Conservation (phyloP, 2,329 filamentous ascomycete genomes). For the Hymenoscyphus occultus region DNA sequence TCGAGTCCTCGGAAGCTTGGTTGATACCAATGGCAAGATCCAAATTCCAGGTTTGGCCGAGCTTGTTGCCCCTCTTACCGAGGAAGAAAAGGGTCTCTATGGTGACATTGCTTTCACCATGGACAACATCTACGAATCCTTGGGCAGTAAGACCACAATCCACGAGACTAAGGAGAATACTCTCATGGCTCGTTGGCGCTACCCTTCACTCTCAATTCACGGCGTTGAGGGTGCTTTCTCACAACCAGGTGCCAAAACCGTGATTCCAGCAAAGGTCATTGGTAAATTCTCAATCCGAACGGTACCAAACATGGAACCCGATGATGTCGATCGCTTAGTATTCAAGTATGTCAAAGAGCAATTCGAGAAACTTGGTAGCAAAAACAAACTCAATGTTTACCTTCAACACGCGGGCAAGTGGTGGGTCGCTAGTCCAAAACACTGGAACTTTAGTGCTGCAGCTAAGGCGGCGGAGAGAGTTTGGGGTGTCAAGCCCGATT, state of each 20-base stretch:
- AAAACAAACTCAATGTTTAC: constrained; percentile 82
- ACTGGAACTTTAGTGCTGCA: constrained; percentile 97
- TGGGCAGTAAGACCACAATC: constrained; percentile 86
- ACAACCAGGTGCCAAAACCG: constrained; percentile 91
- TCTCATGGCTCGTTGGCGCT: constrained; percentile 94
- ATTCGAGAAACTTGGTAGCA: constrained; percentile 83
- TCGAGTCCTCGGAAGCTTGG: constrained; percentile 75
- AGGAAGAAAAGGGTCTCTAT: constrained; percentile 86
- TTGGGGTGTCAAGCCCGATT: constrained; percentile 88
- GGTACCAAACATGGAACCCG: constrained; percentile 94
- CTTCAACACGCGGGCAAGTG: constrained; percentile 93
- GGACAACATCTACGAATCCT: constrained; percentile 87
- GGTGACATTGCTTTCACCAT: constrained; percentile 90
- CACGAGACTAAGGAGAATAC: constrained; percentile 85
- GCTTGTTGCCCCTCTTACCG: constrained; percentile 83
- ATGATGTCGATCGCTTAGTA: constrained; percentile 81
- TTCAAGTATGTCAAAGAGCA: constrained; percentile 79
- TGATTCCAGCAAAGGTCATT: constrained; percentile 95
- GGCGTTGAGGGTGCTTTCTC: constrained; percentile 95
- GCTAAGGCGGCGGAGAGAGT: constrained; percentile 95
- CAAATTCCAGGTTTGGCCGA: constrained; percentile 91
- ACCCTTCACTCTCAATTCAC: constrained; percentile 89
- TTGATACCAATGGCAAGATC: constrained; percentile 89
- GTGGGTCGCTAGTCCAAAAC: constrained; percentile 97
- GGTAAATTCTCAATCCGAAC: constrained; percentile 99